Conservation (phyloP, 2,329 filamentous ascomycete species). For the Neofusicoccum kwambonambiense region DNA sequence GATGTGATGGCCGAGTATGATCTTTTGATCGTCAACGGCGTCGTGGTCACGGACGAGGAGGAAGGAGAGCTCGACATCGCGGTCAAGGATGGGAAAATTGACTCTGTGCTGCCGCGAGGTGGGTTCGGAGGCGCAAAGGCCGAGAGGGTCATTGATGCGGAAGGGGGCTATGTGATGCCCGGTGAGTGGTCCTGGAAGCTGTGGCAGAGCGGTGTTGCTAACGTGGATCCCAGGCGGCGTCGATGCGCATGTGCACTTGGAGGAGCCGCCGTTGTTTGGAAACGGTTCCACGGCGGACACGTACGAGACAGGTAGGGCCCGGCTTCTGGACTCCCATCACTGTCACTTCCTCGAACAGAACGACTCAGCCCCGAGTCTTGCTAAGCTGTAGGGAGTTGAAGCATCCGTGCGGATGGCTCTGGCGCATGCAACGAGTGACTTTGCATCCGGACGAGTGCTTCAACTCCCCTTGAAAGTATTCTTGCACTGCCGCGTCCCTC, state of each 20-base stretch:
- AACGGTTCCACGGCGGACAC: constrained; percentile 24
- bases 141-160: constrained; percentile 40
- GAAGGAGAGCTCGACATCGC: constrained; percentile 42
- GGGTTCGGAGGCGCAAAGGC: constrained; percentile 34
- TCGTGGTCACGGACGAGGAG: constrained; percentile 43
- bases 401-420: not conserved
- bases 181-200: not conserved
- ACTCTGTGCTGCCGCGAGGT: no score
- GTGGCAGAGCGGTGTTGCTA: constrained; percentile 20
- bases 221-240: constrained; percentile 34
- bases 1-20: constrained; percentile 25
- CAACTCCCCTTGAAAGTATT: no score
- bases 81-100: constrained; percentile 31
- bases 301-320: constrained; percentile 32
- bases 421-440: no score
- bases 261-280: constrained; percentile 46
- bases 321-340: not conserved
- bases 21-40: constrained; percentile 43
- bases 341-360: no score
- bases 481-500: no score
- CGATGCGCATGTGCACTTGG: constrained; percentile 48
- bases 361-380: no score
- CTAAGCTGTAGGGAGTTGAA: constrained; percentile 4
- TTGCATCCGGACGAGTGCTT: not conserved
- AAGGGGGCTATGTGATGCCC: constrained; percentile 46